Evolutionary conservation across 192 early-diverging fungal species (phyloP).

Genomic region (Phycomyces nitens): DNA sequence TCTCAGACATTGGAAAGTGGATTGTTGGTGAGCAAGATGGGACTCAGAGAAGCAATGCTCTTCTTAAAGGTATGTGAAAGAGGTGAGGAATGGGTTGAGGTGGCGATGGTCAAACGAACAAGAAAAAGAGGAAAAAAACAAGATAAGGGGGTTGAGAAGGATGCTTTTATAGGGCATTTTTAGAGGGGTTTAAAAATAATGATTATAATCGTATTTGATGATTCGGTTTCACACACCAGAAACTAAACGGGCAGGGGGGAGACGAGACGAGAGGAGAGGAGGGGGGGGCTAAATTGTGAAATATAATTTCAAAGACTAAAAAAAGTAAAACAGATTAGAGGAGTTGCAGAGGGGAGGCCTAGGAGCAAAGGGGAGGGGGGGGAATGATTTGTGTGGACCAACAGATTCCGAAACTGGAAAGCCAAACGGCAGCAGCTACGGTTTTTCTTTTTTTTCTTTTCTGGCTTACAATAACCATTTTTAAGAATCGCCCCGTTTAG

Average conservation of each 20-base stretch:
- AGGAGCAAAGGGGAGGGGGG: no score
- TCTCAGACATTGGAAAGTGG: constrained; percentile 14
- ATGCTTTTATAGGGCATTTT: no score
- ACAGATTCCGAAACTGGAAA: no score
- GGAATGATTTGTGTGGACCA: background rate
- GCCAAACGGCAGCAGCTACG: no score
- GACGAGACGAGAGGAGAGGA: background rate
- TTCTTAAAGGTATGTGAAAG: background rate
- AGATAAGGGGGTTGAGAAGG: constrained; percentile 5
- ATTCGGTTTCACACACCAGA: no score
- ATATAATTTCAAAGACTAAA: no score
- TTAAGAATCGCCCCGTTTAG: background rate
- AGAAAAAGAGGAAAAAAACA: constrained; percentile 15
- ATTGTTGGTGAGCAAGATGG: constrained; percentile 3
- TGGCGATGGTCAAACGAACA: constrained; percentile 5
- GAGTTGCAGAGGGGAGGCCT: no score
- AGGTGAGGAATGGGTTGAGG: constrained; percentile 5
- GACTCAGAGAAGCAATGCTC: constrained; percentile 9
- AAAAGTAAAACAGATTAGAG: no score
- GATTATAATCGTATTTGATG: no score
- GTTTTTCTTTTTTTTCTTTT: no score
- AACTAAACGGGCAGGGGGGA: background rate
- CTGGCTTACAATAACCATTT: no score
- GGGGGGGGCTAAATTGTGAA: no score
- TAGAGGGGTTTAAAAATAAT: background rate